Base-by-base conservation (phyloP, 805 yeast genomes). In the Myxozyma vanderwaltii region DNA sequence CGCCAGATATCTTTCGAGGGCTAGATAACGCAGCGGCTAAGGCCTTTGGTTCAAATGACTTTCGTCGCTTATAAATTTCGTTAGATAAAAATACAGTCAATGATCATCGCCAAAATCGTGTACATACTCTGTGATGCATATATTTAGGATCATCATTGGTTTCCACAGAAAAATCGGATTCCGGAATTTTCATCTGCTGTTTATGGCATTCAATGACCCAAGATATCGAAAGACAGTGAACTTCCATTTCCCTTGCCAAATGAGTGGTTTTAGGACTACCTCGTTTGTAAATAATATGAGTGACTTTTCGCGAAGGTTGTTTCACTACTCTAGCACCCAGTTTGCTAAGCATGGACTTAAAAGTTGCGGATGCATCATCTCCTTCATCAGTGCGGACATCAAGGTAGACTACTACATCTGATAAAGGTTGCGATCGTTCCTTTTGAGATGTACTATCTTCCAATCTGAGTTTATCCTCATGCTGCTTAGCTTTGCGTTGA, bases 231-330 rank as follows among this genome's bases (percentile, higher is more conserved):
- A 65, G 44, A 35, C 68, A 63, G 6, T 15, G 27, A 1, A 54
- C 40, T 4, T 41, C 35, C 45, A 49, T 35, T n/a, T 49, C 44
- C 29, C 39, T 41, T 10, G 68, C 65, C 23, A 19, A 15, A 23
- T 46, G 54, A 23, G 57, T 31, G 5, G 67, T 54, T 45, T 51
- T 48, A n/a, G 61, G 58, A 51, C 58, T 46, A 1, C 69, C 68
- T 31, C 55, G 45, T 26, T 67, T 63, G 33, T 58, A 66, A 12
- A 66, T 43, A 17, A 67, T 35, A 48, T 66, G 69, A 1, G 68
- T 65, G 27, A 59, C 56, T 8, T 10, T 27, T 36, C 56, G 48
- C 21, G 57, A 45, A 10, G 53, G 35, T 33, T 48, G 54, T 38
- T 49, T 53, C 19, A 47, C 50, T 4, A 63, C 43, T 33, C 23